Evolutionary conservation across 495 filamentous ascomycete species (phyloP).

Genomic region (Aspergillus hancockii): DNA sequence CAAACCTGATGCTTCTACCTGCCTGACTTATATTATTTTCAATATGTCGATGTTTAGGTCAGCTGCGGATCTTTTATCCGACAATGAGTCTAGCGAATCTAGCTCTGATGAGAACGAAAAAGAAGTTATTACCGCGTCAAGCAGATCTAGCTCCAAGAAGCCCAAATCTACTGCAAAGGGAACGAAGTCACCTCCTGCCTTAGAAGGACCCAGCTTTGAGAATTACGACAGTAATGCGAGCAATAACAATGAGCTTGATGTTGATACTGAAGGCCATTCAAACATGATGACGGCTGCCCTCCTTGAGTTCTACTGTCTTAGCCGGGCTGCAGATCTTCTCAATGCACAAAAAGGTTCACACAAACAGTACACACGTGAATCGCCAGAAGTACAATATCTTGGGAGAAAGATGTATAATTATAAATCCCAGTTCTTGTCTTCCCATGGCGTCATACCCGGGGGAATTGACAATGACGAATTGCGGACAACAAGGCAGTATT

Average conservation of each 20-base stretch:
- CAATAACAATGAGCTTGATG: slow-evolving; percentile 27
- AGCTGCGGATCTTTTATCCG: slow-evolving; percentile 44
- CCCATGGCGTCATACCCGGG: slow-evolving; percentile 41
- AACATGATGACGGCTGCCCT: slow-evolving; percentile 47
- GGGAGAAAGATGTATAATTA: slow-evolving; percentile 44
- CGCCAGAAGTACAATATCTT: slow-evolving; percentile 43
- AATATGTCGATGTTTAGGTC: slow-evolving; percentile 50
- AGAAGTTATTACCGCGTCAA: slow-evolving; percentile 13
- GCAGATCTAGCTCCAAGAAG: slow-evolving; percentile 3
- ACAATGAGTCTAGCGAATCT: slow-evolving; percentile 34
- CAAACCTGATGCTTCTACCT: slow-evolving; percentile 1
- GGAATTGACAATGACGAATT: slow-evolving; percentile 41
- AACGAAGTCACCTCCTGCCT: slow-evolving; percentile 7
- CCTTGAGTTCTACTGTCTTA: slow-evolving; percentile 48
- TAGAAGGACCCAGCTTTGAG: slow-evolving; percentile 9
- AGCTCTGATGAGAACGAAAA: slow-evolving; percentile 26
- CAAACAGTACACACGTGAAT: slow-evolving; percentile 40
- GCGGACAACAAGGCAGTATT: slow-evolving; percentile 39
- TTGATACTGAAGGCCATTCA: slow-evolving; percentile 38
- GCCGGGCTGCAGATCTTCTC: slow-evolving; percentile 45
- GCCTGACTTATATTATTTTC: slow-evolving; percentile 9
- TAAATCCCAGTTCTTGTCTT: slow-evolving; percentile 43
- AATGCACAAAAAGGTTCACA: slow-evolving; percentile 39
- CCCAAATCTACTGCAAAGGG: slow-evolving; percentile 10
- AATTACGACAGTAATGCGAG: slow-evolving; percentile 22